A percentile compares a stretch with the other conserved stretches of the same genome.
Evolutionary conservation across 345 rosid genomes (phyloP).

Genomic region (Eucalyptus coolabah): DNA sequence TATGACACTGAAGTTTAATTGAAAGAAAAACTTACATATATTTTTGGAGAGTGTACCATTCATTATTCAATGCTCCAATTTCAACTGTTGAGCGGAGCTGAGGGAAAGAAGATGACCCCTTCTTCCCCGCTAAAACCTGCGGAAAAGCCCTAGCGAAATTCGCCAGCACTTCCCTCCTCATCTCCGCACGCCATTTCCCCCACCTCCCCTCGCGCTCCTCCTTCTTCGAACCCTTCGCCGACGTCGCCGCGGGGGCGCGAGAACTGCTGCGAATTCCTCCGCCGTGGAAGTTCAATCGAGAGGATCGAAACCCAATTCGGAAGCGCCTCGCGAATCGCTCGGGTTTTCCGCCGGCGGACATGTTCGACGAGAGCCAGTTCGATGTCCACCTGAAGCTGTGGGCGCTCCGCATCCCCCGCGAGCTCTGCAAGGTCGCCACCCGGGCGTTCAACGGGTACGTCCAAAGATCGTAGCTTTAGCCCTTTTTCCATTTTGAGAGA

Average conservation of each 20-base stretch:
- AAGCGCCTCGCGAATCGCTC: background rate
- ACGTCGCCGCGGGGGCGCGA: background rate
- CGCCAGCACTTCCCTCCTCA: background rate
- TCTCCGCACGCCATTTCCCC: background rate
- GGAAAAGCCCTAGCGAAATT: background rate
- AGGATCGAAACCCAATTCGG: background rate
- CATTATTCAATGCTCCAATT: background rate
- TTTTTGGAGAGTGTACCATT: background rate
- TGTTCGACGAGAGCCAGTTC: conserved; percentile 73
- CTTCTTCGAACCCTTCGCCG: background rate
- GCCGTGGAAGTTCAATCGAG: too few species aligned
- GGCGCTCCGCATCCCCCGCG: conserved; percentile 85
- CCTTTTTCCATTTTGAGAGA: background rate
- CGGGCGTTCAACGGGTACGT: conserved; percentile 65
- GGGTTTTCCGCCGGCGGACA: background rate
- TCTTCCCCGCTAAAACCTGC: background rate
- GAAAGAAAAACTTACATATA: too few species aligned
- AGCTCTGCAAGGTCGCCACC: conserved; percentile 53
- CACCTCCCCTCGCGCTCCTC: background rate
- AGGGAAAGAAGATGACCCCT: background rate
- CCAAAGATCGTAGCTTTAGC: background rate
- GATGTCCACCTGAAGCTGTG: conserved; percentile 53
- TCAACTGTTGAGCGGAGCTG: background rate
- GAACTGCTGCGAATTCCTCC: background rate
- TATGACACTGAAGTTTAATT: too few species aligned